A percentile compares a stretch with the other conserved stretches of the same genome.
These are phyloP conservation scores for Ulota crispa DNA, from an alignment of 225 moss, liverwort and hornwort species.

Conservation along the genomic window DNA sequence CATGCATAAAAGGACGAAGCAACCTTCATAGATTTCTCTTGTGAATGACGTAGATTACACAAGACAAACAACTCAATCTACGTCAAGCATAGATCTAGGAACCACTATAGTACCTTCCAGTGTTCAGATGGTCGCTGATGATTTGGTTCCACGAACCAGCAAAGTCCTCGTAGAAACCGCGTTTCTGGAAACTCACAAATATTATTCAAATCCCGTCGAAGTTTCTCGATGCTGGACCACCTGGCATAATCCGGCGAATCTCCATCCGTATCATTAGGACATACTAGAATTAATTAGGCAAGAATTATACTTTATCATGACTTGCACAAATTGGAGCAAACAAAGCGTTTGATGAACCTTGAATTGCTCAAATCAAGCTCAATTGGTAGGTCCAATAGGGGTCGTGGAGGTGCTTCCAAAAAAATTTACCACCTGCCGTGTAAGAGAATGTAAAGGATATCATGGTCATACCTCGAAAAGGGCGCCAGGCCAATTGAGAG, in stretches of 20 bases:
- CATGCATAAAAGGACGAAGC: neutral
- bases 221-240: neutral
- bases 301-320: neutral
- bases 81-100: neutral
- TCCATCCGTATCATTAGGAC: neutral
- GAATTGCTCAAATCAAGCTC: neutral
- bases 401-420: neutral
- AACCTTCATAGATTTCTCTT: neutral
- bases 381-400: neutral
- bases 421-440: conserved; percentile 10
- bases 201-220: neutral
- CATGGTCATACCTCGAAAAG: neutral
- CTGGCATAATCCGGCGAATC: neutral
- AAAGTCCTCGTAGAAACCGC: neutral
- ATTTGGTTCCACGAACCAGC: conserved; percentile 11
- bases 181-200: neutral
- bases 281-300: neutral
- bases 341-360: neutral
- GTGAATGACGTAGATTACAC: neutral
- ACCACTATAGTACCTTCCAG: neutral
- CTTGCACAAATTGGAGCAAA: neutral
- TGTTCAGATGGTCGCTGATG: conserved; percentile 3
- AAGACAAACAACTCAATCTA: neutral
- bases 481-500: neutral
- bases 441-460: neutral